Evolutionary conservation across 345 rosid species (phyloP), one percentile per base, ranked within the genome.

Genomic region (Salix purpurea): DNA sequence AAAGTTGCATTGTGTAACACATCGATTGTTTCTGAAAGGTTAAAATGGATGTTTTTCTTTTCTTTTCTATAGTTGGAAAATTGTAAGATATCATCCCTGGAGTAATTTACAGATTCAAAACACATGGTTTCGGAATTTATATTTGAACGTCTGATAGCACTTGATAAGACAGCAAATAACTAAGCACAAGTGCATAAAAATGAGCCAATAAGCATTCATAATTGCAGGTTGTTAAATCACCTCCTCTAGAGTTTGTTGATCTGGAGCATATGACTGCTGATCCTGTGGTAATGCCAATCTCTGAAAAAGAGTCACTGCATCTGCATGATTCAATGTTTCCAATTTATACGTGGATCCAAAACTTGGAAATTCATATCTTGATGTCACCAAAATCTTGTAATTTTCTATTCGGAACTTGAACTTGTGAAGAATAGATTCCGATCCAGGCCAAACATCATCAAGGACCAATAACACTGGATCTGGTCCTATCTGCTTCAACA

Each of bases 361-460:
- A 58, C 50, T 52, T 21, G 76, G 72, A 46, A 82, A 74, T 34
- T 78, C 79, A 58, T 30, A 74, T 48, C 82, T 78, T 58, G 84
- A 82, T 5, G 84, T 82, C 64, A 74, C 79, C 54, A 82, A 75
- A 26, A 82, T 71, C 73, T 67, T 78, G 79, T 78, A 82, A 30
- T 67, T 60, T 32, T 26, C 15, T 58, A 78, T 71, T 36, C 30
- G 64, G 62, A 82, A 77, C 5, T 54, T 70, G 76, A 82, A 70
- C 73, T 56, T 82, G 44, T 77, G 76, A 56, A 82, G 26, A 36
- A 78, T 64, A 74, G 52, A 19, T 32, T 77, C 71, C 48, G 81
- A 76, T 54, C 74, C 73, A 40, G 78, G 24, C 84, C 84, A 78
- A 70, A 82, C 81, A 69, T 82, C 84, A 44, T 82, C 81, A 32